Percentiles rank a stretch among this genome's conserved stretches.
Conservation (phyloP, 2,329 filamentous ascomycete species). For the Myrmaecium sp. region DNA sequence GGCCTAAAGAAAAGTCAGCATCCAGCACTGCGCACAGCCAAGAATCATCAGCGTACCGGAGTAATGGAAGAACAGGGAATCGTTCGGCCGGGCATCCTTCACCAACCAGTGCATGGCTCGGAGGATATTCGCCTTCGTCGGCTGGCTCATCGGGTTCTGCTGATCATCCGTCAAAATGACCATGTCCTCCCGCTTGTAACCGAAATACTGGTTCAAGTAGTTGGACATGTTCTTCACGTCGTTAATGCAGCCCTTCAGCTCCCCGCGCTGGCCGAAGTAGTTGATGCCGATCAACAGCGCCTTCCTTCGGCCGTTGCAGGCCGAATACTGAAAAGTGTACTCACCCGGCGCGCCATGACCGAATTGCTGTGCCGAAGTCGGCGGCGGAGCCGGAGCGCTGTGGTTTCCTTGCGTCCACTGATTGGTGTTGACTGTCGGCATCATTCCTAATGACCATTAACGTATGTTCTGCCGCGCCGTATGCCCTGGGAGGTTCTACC, state of each 20-base stretch:
- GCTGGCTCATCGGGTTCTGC: slow-evolving; percentile 93
- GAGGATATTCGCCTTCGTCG: slow-evolving; percentile 87
- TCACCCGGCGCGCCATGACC: slow-evolving; percentile 59
- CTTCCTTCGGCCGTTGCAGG: slow-evolving; percentile 76
- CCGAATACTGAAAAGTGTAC: slow-evolving; percentile 82
- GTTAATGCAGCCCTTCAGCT: slow-evolving; percentile 88
- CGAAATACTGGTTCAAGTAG: slow-evolving; percentile 77
- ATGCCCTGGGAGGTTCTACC: slow-evolving; percentile 1
- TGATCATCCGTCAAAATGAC: slow-evolving; percentile 92
- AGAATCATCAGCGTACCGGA: slow-evolving; percentile 45
- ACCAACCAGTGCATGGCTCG: slow-evolving; percentile 97
- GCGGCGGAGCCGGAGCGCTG: slow-evolving; percentile 47
- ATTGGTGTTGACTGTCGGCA: slow-evolving; percentile 27
- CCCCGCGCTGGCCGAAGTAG: slow-evolving; percentile 83
- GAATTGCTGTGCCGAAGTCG: slow-evolving; percentile 32
- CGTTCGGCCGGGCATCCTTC: slow-evolving; percentile 80
- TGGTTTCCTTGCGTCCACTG: slow-evolving; percentile 35
- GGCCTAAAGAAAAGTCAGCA: slow-evolving; percentile 31
- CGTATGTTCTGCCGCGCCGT: slow-evolving; percentile 4
- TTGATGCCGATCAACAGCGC: slow-evolving; percentile 89
- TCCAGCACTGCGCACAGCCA: not conserved
- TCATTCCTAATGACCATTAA: slow-evolving; percentile 31
- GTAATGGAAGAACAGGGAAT: slow-evolving; percentile 95
- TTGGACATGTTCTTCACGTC: slow-evolving; percentile 94
- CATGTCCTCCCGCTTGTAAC: slow-evolving; percentile 92